Percentiles rank a stretch among this genome's conserved stretches.
These are phyloP conservation scores for Aspergillus indologenus DNA, from an alignment of 495 filamentous ascomycete species.

Conservation along the genomic window DNA sequence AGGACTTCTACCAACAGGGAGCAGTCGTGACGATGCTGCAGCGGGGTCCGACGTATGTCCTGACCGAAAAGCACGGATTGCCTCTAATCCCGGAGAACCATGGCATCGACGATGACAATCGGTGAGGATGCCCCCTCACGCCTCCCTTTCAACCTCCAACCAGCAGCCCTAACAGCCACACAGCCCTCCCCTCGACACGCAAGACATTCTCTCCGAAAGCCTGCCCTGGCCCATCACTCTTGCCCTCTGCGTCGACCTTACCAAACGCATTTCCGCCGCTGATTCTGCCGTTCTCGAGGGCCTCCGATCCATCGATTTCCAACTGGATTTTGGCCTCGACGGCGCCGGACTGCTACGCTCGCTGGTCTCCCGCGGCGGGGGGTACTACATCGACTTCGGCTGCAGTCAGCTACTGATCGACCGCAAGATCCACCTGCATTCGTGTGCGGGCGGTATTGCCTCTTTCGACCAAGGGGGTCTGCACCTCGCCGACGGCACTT, in stretches of 20 bases:
- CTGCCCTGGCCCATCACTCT: slow-evolving; percentile 58
- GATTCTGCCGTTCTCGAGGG: slow-evolving; percentile 59
- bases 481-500: slow-evolving; percentile 59
- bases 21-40: slow-evolving; percentile 75
- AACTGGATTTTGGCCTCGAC: slow-evolving; percentile 62
- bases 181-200: slow-evolving; percentile 54
- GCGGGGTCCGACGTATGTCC: slow-evolving; percentile 68
- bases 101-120: slow-evolving; percentile 61
- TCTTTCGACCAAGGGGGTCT: slow-evolving; percentile 54
- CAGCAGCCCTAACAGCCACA: background rate
- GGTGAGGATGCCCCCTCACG: slow-evolving; percentile 6
- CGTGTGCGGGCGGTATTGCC: slow-evolving; percentile 58
- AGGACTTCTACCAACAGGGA: slow-evolving; percentile 77
- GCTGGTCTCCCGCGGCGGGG: slow-evolving; percentile 69
- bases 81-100: slow-evolving; percentile 53
- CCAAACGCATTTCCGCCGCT: slow-evolving; percentile 40
- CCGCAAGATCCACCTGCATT: slow-evolving; percentile 71
- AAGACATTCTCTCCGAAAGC: slow-evolving; percentile 56
- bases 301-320: slow-evolving; percentile 63
- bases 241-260: slow-evolving; percentile 49
- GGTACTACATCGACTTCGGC: slow-evolving; percentile 77
- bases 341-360: slow-evolving; percentile 63
- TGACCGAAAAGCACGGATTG: slow-evolving; percentile 57
- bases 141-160: slow-evolving; percentile 4
- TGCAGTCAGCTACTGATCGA: slow-evolving; percentile 68